phyloP scores from a whole-genome alignment of 225 moss, liverwort and hornwort genomes.

The Asterella californica region DNA sequence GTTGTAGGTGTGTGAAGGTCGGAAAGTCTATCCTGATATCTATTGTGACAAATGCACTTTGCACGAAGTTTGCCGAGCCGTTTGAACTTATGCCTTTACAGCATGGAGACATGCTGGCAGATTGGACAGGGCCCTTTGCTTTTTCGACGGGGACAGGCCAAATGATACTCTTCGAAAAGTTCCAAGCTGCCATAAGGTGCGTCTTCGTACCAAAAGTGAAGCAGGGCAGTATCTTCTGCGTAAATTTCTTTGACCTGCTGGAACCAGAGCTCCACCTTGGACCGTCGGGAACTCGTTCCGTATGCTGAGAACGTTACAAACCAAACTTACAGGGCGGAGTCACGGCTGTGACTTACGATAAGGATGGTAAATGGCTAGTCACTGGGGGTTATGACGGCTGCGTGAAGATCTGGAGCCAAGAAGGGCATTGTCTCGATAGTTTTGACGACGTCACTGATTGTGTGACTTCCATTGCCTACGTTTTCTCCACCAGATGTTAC shows the following conservation, averaged over 20 bases:
- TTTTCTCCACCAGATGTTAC: slow-evolving; percentile 59
- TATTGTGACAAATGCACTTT: not conserved
- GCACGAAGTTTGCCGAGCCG: not conserved
- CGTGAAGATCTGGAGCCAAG: slow-evolving; percentile 71
- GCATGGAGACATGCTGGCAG: slow-evolving; percentile 36
- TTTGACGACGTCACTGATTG: slow-evolving; percentile 56
- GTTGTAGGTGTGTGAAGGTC: not conserved
- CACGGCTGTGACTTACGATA: slow-evolving; percentile 57
- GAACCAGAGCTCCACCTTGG: not conserved
- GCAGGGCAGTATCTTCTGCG: not conserved
- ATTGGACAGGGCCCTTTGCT: slow-evolving; percentile 63
- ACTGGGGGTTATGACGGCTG: slow-evolving; percentile 76
- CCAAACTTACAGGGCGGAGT: slow-evolving; percentile 54
- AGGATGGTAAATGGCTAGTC: slow-evolving; percentile 58
- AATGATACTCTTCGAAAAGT: slow-evolving; percentile 58
- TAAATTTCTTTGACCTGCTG: not conserved
- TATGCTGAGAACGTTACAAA: not conserved
- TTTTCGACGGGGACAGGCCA: slow-evolving; percentile 68
- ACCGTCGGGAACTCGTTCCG: not conserved
- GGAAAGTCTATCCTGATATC: not conserved
- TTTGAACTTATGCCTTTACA: slow-evolving; percentile 18
- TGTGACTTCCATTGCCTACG: slow-evolving; percentile 67
- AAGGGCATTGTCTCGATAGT: slow-evolving; percentile 67
- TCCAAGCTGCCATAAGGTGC: slow-evolving; percentile 51
- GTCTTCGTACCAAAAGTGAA: not conserved